A percentile compares a stretch with the other conserved stretches of the same genome.
These are phyloP conservation scores for Boletus pseudo-olivaceus DNA, from an alignment of 768 basidiomycete genomes.

Conservation along the genomic window DNA sequence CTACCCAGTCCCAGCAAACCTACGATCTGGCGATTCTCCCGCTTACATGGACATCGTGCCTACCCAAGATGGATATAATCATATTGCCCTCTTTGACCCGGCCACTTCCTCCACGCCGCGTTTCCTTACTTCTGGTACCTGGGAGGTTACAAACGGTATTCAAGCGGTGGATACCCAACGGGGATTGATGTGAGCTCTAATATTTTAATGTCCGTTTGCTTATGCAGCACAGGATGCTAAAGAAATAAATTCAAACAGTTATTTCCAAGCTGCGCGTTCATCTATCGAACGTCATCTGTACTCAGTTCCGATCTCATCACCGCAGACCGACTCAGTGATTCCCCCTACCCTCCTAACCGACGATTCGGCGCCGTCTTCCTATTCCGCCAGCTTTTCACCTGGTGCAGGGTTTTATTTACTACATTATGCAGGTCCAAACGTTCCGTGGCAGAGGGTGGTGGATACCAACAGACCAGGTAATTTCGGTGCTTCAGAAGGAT, in stretches of 20 bases:
- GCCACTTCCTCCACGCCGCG: constrained; percentile 62
- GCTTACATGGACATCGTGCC: constrained; percentile 94
- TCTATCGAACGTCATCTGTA: constrained; percentile 84
- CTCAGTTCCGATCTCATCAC: constrained; percentile 66
- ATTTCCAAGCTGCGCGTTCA: constrained; percentile 84
- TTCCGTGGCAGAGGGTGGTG: constrained; percentile 85
- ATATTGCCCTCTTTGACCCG: constrained; percentile 89
- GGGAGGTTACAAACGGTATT: constrained; percentile 84
- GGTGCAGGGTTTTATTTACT: constrained; percentile 81
- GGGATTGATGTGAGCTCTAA: constrained; percentile 62
- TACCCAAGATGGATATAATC: constrained; percentile 76
- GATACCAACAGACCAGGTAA: constrained; percentile 47
- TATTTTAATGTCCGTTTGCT: constrained; percentile 32
- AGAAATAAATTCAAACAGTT: constrained; percentile 45
- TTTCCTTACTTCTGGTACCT: constrained; percentile 83
- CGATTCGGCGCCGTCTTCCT: constrained; percentile 48
- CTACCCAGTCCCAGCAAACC: constrained; percentile 46
- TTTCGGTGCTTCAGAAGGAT: constrained; percentile 13
- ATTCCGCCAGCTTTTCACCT: constrained; percentile 77
- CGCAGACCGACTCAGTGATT: constrained; percentile 28
- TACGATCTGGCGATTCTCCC: constrained; percentile 42
- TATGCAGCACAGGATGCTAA: constrained; percentile 20
- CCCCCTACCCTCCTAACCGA: constrained; percentile 54
- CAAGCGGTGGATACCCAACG: constrained; percentile 65
- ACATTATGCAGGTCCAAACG: constrained; percentile 72